A percentile compares a stretch with the other conserved stretches of the same genome.
Conservation (phyloP, 306 rosid genomes). For the Leucaena leucocephala region DNA sequence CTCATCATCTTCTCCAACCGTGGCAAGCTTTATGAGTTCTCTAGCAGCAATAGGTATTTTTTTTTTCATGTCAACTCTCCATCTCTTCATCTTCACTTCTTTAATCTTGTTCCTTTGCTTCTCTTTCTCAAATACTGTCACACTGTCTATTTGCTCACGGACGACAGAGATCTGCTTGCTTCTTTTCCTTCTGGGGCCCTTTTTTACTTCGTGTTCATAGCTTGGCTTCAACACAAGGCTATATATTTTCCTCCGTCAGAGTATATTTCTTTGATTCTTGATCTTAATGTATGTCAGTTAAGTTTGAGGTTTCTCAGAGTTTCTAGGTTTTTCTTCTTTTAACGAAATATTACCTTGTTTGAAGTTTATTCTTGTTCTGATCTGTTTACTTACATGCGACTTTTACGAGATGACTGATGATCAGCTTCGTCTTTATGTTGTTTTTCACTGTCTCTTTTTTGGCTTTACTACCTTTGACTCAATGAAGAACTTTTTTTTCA, state of each 20-base stretch:
- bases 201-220: not conserved
- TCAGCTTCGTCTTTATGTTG: not conserved
- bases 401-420: conserved; percentile 20
- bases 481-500: not conserved
- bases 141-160: not conserved
- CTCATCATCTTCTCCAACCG: conserved; percentile 91
- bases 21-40: conserved; percentile 90
- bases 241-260: not conserved
- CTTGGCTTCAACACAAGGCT: not conserved
- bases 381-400: conserved; percentile 24
- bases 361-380: conserved; percentile 4
- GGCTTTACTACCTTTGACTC: not conserved
- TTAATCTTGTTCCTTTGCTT: not conserved
- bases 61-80: not conserved
- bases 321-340: not conserved
- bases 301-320: not conserved
- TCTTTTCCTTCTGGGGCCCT: not conserved
- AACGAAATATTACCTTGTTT: not conserved
- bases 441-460: not conserved
- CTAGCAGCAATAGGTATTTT: conserved; percentile 77
- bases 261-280: not conserved
- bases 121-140: not conserved
- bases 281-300: not conserved
- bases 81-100: not conserved
- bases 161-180: conserved; percentile 36